A percentile compares a stretch with the other conserved stretches of the same genome.
Conservation (phyloP, 2,329 filamentous ascomycete genomes). For the Lecanicillium sp. region DNA sequence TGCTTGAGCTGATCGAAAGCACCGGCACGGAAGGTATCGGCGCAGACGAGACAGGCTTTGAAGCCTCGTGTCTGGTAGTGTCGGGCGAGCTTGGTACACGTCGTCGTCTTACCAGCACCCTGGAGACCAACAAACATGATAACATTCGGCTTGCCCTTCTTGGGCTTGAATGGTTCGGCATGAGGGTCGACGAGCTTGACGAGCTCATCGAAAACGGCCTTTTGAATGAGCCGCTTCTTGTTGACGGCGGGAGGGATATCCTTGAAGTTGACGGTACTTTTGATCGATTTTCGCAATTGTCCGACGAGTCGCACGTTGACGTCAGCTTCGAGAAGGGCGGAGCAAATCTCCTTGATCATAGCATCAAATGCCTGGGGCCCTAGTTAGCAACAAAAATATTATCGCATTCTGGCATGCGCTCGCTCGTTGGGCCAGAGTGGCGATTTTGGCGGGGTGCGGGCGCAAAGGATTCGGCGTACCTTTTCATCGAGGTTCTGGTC, state of each 20-base stretch:
- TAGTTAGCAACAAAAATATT: constrained; percentile 1
- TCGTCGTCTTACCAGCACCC: constrained; percentile 95
- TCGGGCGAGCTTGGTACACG: constrained; percentile 91
- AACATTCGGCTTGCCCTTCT: constrained; percentile 92
- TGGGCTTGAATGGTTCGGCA: constrained; percentile 90
- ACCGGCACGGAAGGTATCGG: constrained; percentile 96
- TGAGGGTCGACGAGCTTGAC: constrained; percentile 94
- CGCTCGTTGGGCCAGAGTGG: constrained; percentile 4
- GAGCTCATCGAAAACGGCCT: constrained; percentile 94
- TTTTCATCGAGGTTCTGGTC: constrained; percentile 95
- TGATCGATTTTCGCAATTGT: constrained; percentile 88
- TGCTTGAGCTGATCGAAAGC: constrained; percentile 98
- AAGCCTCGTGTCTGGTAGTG: constrained; percentile 94
- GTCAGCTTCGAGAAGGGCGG: constrained; percentile 91
- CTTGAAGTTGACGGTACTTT: constrained; percentile 86
- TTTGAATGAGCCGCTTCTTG: constrained; percentile 98
- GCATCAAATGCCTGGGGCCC: constrained; percentile 73
- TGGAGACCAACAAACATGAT: constrained; percentile 99
- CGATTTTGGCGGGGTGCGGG: constrained; percentile 8
- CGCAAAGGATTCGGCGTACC: constrained; percentile 39
- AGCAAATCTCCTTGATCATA: constrained; percentile 98
- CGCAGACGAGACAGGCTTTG: constrained; percentile 89
- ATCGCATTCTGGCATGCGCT: background rate
- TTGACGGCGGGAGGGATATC: constrained; percentile 86
- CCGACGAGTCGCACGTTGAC: constrained; percentile 94